Evolutionary conservation across 495 filamentous ascomycete genomes (phyloP).

Genomic region (Aspergillus affinis): DNA sequence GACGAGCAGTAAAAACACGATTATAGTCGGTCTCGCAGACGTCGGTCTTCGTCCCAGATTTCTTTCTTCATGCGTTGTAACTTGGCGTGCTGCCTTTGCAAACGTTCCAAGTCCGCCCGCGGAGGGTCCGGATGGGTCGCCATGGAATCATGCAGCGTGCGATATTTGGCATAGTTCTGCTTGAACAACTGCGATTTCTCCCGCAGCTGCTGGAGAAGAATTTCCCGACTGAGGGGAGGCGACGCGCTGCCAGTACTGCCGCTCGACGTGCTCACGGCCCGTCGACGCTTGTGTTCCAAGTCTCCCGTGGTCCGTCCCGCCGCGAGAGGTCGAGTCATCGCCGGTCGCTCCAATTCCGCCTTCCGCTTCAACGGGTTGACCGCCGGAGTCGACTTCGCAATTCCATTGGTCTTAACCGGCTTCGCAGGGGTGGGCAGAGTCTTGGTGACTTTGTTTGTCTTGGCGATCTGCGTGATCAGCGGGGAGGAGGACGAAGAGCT

Average conservation of each 20-base stretch:
- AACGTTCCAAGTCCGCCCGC: slow-evolving; percentile 52
- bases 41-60: slow-evolving; percentile 54
- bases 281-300: slow-evolving; percentile 45
- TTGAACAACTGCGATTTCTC: slow-evolving; percentile 63
- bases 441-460: slow-evolving; percentile 22
- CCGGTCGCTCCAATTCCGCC: slow-evolving; percentile 36
- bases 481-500: slow-evolving; percentile 48
- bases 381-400: slow-evolving; percentile 24
- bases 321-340: slow-evolving; percentile 17
- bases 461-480: slow-evolving; percentile 41
- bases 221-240: slow-evolving; percentile 44
- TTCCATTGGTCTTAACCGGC: slow-evolving; percentile 28
- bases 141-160: slow-evolving; percentile 59
- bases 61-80: slow-evolving; percentile 65
- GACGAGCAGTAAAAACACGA: neutral
- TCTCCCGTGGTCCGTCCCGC: slow-evolving; percentile 32
- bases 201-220: slow-evolving; percentile 41
- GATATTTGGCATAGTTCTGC: slow-evolving; percentile 61
- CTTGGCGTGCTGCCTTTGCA: slow-evolving; percentile 61
- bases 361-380: slow-evolving; percentile 50
- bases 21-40: slow-evolving; percentile 28
- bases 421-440: slow-evolving; percentile 18
- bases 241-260: slow-evolving; percentile 51
- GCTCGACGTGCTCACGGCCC: slow-evolving; percentile 45
- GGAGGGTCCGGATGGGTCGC: slow-evolving; percentile 50